A percentile compares a stretch with the other conserved stretches of the same genome.
These are phyloP conservation scores for Tetracladium setigerum DNA, from an alignment of 495 filamentous ascomycete species.

Conservation along the genomic window DNA sequence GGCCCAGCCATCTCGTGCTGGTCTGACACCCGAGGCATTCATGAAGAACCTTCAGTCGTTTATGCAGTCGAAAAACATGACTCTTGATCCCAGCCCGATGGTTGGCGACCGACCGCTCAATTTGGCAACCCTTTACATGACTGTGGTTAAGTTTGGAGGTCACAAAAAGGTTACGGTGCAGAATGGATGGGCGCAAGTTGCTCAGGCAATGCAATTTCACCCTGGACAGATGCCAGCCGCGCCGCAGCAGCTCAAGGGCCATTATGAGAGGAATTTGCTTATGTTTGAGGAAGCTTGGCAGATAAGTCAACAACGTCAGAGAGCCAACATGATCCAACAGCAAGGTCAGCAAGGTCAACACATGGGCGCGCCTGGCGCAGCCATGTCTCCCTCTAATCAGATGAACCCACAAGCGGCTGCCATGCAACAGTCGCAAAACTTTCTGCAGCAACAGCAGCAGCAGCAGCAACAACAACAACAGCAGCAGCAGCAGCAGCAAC, in stretches of 20 bases:
- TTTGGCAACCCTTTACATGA: constrained; percentile 65
- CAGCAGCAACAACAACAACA: constrained; percentile 21
- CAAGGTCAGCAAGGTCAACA: constrained; percentile 40
- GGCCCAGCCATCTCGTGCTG: neutral
- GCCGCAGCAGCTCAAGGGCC: constrained; percentile 56
- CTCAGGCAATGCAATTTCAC: constrained; percentile 58
- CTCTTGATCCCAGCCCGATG: constrained; percentile 60
- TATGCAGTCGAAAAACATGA: constrained; percentile 58
- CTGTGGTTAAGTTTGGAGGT: constrained; percentile 69
- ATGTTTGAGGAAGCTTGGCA: constrained; percentile 70
- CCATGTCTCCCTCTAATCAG: constrained; percentile 36
- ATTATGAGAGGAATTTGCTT: constrained; percentile 66
- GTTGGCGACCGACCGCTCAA: constrained; percentile 64
- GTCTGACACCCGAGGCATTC: constrained; percentile 56
- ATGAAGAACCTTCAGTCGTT: constrained; percentile 64
- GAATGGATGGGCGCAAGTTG: constrained; percentile 66
- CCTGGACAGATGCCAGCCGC: constrained; percentile 57
- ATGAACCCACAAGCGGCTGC: constrained; percentile 38
- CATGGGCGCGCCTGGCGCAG: constrained; percentile 6
- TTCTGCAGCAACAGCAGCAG: constrained; percentile 29
- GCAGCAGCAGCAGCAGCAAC: constrained; percentile 15
- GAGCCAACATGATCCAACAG: constrained; percentile 42
- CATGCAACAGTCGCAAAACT: constrained; percentile 27
- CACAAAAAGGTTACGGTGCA: constrained; percentile 61
- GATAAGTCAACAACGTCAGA: constrained; percentile 49